Evolutionary conservation across 768 basidiomycete genomes (phyloP), one percentile per base, ranked within the genome.

Genomic region (Lanmaoa rubissima): DNA sequence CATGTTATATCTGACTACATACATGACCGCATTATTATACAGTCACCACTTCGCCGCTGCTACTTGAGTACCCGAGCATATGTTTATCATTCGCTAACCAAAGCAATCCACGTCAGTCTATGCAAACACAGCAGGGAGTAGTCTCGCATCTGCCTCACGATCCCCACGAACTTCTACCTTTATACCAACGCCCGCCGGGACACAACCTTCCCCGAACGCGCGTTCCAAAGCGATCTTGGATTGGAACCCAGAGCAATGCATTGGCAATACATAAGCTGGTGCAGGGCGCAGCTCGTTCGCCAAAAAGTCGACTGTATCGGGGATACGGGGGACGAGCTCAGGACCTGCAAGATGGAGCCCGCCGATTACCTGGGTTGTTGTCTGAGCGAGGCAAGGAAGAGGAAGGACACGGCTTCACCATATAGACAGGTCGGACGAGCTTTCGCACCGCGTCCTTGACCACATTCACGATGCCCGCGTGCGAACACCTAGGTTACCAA

Each of bases 391-490:
- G 19, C 5, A 24, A 36, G 28, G 38, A 48, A 51, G 28, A 31
- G 16, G 35, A 26, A 17, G 32, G 38, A 24, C 14, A 39, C 11
- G 35, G 67, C 36, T 28, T 24, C 50, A 86, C 90, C 87, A 92
- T 92, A 66, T 92, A 81, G 43, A 93, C 76, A 0, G 91, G 92
- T 53, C 89, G 75, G 40, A 76, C 70, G 64, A 92, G 85, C 28
- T 68, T 81, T 19, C 70, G 66, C 7, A 88, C 72, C 1, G 88
- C 91, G 63, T 91, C 85, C 60, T 78, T 85, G 53, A 89, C 75
- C 28, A 94, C 92, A 60, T 94, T 94, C 43, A 90, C 85, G 53
- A 93, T 91, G 1, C 91, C 92, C 4, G 92, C 91, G 72, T 93
- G 91, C 7, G 84, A 85, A 61, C 84, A 86, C 31, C 82, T 83